phyloP scores from a whole-genome alignment of 2,329 filamentous ascomycete species.

The Dothideomycetes sp. region DNA sequence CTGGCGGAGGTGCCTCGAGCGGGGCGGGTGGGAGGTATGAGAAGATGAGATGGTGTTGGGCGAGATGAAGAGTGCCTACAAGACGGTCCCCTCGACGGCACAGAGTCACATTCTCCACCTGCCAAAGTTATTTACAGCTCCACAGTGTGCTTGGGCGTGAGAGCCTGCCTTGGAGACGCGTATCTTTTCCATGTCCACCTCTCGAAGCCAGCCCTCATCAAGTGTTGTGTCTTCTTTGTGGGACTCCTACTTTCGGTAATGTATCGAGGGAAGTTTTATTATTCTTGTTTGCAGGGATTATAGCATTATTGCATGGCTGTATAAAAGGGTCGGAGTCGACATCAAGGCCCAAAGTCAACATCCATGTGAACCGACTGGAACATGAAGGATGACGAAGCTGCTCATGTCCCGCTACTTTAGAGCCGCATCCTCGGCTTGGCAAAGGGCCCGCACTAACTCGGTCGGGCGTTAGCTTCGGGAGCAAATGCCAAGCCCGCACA shows the following conservation, averaged over 20 bases:
- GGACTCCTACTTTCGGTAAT: too few species aligned
- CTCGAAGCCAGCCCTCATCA: not conserved
- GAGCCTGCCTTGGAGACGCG: conserved; percentile 4
- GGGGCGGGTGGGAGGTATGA: conserved; percentile 37
- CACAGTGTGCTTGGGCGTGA: conserved; percentile 4
- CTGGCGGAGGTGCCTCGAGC: conserved; percentile 18
- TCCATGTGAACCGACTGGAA: too few species aligned
- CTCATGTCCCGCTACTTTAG: too few species aligned
- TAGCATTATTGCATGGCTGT: too few species aligned
- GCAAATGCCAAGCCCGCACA: conserved; percentile 2
- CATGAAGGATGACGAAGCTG: too few species aligned
- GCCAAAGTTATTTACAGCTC: conserved; percentile 14
- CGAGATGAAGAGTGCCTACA: conserved; percentile 50
- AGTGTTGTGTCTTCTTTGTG: not conserved
- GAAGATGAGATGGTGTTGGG: conserved; percentile 55
- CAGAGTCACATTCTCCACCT: conserved; percentile 51
- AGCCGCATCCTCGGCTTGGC: too few species aligned
- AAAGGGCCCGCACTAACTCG: too few species aligned
- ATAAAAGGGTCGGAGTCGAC: too few species aligned
- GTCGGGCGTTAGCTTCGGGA: too few species aligned
- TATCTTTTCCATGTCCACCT: not conserved
- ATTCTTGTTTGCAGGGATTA: too few species aligned
- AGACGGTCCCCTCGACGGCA: conserved; percentile 45
- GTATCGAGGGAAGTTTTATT: too few species aligned
- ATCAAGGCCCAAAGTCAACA: too few species aligned